Evolutionary conservation across 306 rosid genomes (phyloP).

Genomic region (Prosopis cineraria): DNA sequence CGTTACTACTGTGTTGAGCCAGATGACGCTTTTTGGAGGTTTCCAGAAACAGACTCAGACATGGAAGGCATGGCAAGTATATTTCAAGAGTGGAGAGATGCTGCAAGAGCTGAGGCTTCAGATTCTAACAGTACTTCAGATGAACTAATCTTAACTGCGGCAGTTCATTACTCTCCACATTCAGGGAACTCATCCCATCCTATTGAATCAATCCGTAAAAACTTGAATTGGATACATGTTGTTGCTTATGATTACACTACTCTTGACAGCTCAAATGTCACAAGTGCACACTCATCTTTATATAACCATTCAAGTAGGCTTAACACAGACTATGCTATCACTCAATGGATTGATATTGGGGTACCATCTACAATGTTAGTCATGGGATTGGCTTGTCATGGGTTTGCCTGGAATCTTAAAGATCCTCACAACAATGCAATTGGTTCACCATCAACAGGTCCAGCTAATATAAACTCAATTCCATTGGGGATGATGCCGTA

Average conservation of each 20-base stretch:
- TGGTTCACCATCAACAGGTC: constrained; percentile 42
- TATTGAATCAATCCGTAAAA: constrained; percentile 20
- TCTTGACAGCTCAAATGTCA: not conserved
- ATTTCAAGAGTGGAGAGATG: constrained; percentile 39
- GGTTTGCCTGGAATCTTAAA: constrained; percentile 37
- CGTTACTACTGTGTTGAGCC: too few relatives aligned
- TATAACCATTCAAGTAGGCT: constrained; percentile 24
- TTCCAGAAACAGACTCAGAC: too few relatives aligned
- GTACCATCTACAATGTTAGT: constrained; percentile 29
- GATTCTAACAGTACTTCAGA: not conserved
- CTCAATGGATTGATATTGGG: constrained; percentile 32
- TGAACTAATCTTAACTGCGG: constrained; percentile 36
- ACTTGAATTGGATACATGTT: constrained; percentile 43
- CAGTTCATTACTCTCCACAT: constrained; percentile 6
- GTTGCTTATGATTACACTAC: not conserved
- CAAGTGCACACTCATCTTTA: constrained; percentile 33
- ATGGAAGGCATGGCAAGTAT: constrained; percentile 27
- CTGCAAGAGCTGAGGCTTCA: too few relatives aligned
- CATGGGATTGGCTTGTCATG: constrained; percentile 37
- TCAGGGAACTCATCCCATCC: constrained; percentile 1
- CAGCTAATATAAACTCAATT: not conserved
- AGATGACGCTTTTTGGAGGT: too few relatives aligned
- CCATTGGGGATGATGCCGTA: constrained; percentile 19
- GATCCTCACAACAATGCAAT: constrained; percentile 8
- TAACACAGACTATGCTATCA: constrained; percentile 33